Evolutionary conservation across 257 asterid species (phyloP).

Genomic region (Nicotiana benthamiana): DNA sequence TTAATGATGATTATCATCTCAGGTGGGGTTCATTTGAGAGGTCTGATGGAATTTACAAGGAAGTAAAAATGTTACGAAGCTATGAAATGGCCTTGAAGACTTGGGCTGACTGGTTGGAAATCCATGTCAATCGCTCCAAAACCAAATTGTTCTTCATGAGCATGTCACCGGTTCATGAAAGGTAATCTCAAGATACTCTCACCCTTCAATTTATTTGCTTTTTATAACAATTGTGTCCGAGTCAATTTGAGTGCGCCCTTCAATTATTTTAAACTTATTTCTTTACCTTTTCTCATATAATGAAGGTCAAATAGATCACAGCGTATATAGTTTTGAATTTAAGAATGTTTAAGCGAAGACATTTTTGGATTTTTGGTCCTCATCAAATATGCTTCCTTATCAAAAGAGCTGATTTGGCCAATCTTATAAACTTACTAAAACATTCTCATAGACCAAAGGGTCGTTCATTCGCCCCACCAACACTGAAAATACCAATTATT

Average conservation of each 20-base stretch:
- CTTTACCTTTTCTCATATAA: neutral
- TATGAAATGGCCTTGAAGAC: conserved; percentile 78
- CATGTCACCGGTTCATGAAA: conserved; percentile 83
- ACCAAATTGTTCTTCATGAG: conserved; percentile 63
- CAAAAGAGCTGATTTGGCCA: neutral
- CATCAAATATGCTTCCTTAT: neutral
- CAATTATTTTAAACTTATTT: neutral
- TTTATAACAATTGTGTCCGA: neutral
- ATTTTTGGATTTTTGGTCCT: neutral
- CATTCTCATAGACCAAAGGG: neutral
- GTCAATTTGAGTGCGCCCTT: too few relatives aligned
- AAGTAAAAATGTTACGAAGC: conserved; percentile 65
- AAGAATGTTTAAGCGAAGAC: neutral
- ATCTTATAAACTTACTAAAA: neutral
- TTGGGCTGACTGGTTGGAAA: conserved; percentile 90
- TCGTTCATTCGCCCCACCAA: neutral
- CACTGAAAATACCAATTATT: neutral
- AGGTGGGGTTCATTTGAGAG: conserved; percentile 79
- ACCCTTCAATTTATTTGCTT: neutral
- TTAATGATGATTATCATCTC: neutral
- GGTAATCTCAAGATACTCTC: conserved; percentile 21
- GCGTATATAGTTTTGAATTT: neutral
- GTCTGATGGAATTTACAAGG: conserved; percentile 58
- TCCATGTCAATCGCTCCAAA: conserved; percentile 62
- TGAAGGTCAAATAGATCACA: neutral